Conservation (phyloP, 208 protist species). For the Leishmania aethiopica region DNA sequence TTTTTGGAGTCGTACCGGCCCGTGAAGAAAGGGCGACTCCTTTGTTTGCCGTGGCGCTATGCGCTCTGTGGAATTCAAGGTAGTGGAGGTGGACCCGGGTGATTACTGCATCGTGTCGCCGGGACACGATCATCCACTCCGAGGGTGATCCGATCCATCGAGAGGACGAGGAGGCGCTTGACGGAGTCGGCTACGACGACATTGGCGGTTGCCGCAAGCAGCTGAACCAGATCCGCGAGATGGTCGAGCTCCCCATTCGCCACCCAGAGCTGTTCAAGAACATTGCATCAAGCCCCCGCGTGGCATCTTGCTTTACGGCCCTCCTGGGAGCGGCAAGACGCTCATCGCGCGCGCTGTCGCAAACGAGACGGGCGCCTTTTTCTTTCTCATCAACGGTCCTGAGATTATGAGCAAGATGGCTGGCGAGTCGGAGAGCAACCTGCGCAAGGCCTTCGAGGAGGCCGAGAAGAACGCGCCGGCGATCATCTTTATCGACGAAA, state of each 20-base stretch:
- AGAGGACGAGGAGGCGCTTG: constrained; percentile 98
- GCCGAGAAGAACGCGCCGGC: constrained; percentile 99
- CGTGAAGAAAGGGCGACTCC: constrained; percentile 98
- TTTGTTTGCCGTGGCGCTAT: constrained; percentile 98
- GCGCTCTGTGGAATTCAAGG: constrained; percentile 99
- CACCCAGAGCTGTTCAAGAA: constrained; percentile 99
- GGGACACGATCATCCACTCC: constrained; percentile 99
- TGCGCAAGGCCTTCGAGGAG: constrained; percentile 99
- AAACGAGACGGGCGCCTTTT: constrained; percentile 99
- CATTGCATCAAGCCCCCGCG: constrained; percentile 97
- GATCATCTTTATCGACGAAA: constrained; percentile 99
- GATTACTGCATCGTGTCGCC: constrained; percentile 98
- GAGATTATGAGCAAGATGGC: constrained; percentile 99
- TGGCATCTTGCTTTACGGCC: constrained; percentile 99
- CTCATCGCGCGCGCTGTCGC: constrained; percentile 99
- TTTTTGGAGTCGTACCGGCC: constrained; percentile 99
- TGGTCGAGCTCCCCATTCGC: constrained; percentile 99
- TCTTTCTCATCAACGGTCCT: constrained; percentile 99
- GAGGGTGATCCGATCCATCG: constrained; percentile 99
- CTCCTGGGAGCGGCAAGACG: constrained; percentile 99
- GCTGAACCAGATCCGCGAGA: constrained; percentile 98
- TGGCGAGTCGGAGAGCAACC: constrained; percentile 99
- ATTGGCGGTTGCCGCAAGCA: constrained; percentile 99
- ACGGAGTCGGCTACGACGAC: constrained; percentile 98
- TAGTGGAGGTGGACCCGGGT: constrained; percentile 99